Evolutionary conservation across 2,329 filamentous ascomycete species (phyloP), one percentile per base, ranked within the genome.

Genomic region (Penicillium sp.): DNA sequence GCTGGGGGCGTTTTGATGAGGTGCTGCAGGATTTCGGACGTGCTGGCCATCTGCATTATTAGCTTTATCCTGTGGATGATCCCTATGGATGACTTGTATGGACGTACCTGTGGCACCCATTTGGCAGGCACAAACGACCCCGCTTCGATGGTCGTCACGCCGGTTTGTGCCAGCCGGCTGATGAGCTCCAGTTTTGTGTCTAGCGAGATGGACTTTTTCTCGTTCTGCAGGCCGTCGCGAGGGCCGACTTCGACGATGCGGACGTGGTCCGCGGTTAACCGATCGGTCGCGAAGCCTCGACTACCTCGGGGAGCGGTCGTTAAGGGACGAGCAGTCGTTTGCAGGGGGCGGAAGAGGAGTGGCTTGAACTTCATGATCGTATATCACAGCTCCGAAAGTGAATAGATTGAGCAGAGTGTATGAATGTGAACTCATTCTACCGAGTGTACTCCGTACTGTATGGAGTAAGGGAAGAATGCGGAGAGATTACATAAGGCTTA

Each of bases 21-120:
- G 47, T 79, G 74, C 55, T 83, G 74, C 30, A 86, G 78, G 21
- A 87, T 84, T 57, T 84, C 78, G 46, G 82, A 78, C 8, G 84
- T 86, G 58, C 83, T 85, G 14, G 82, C 84, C 84, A 87, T 87
- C 83, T 86, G 58, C 24, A 30, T n/a, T n/a, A n/a, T n/a, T n/a
- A n/a, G n/a, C n/a, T n/a, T n/a, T n/a, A n/a, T n/a, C n/a, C n/a
- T n/a, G n/a, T n/a, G n/a, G n/a, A n/a, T n/a, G n/a, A n/a, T n/a
- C n/a, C n/a, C n/a, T n/a, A n/a, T n/a, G n/a, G n/a, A n/a, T n/a
- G n/a, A 28, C 18, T 46, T 38, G 16, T 14, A 8, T 2, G 35
- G 21, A 33, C 20, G 62, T 68, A 79, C 77, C 73, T 82, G 79
- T 30, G 79, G 79, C 45, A 82, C 76, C 76, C 78, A 80, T 76